A percentile compares a stretch with the other conserved stretches of the same genome.
These are phyloP conservation scores for Ochromonas danica DNA, from an alignment of 108 stramenopile genomes.

Conservation along the genomic window DNA sequence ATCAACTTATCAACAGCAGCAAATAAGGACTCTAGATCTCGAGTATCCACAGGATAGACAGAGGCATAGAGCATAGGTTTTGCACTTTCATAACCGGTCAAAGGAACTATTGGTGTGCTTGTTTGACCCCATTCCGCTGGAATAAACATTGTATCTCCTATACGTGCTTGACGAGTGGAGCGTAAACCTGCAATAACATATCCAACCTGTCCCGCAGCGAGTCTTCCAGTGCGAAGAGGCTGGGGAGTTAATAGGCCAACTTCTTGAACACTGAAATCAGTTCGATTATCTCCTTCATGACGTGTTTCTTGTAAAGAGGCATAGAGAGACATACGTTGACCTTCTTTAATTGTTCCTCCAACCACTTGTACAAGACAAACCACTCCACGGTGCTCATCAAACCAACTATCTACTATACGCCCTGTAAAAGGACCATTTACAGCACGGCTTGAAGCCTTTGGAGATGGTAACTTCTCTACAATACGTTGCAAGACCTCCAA, in stretches of 20 bases:
- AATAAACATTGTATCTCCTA: constrained; percentile 31
- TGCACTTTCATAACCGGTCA: constrained; percentile 20
- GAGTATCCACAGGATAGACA: constrained; percentile 85
- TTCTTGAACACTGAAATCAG: constrained; percentile 37
- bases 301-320: constrained; percentile 2
- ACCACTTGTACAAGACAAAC: constrained; percentile 31
- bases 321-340: not conserved
- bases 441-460: not conserved
- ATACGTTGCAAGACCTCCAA: not conserved
- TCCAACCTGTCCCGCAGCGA: constrained; percentile 26
- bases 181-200: constrained; percentile 29
- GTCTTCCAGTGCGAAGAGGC: not conserved
- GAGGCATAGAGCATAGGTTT: constrained; percentile 67
- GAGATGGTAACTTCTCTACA: constrained; percentile 8
- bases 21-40: constrained; percentile 81
- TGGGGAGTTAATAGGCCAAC: constrained; percentile 22
- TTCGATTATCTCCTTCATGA: not conserved
- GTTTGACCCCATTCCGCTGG: not conserved
- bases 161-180: constrained; percentile 30
- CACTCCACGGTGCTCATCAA: constrained; percentile 34
- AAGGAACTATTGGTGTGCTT: not conserved
- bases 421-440: not conserved
- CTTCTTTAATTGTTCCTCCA: constrained; percentile 21
- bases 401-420: constrained; percentile 32
- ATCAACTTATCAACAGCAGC: constrained; percentile 83